Base-by-base conservation (phyloP, 108 stramenopile species). In the Conticribra guillardii region DNA sequence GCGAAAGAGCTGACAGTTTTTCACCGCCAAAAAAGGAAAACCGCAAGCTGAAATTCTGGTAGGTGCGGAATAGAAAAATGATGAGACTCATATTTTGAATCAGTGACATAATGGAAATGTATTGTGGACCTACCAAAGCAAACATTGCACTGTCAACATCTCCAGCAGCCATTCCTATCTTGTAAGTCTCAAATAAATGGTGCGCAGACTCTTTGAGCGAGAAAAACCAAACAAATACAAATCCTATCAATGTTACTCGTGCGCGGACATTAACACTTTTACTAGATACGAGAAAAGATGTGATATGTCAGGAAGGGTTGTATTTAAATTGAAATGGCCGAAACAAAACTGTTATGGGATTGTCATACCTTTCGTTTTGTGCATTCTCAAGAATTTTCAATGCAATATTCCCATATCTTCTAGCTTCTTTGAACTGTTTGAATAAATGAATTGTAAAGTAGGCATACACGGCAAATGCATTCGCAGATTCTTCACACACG, bases 21-120 rank as follows among this genome's bases (percentile, higher is more conserved):
- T 69, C 68, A 23, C 68, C 68, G 0, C 50, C 55, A 28, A 57
- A 48, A 11, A 69, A 24, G 2, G 44, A 31, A 44, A 26, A 69
- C 46, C 55, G 26, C 24, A 29, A 59, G n/a, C n/a, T 56, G 45
- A 32, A 5, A 59, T 47, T n/a, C 27, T 4, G n/a, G 11, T 41
- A 41, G 11, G 8, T 41, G 5, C 8, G 5, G 37, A 11, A 5
- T 41, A 41, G 11, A n/a, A n/a, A n/a, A n/a, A n/a, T n/a, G n/a
- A n/a, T n/a, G n/a, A n/a, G n/a, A n/a, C n/a, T n/a, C n/a, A n/a
- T n/a, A n/a, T n/a, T n/a, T n/a, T n/a, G n/a, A n/a, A n/a, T n/a
- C n/a, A n/a, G n/a, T n/a, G n/a, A n/a, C n/a, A n/a, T n/a, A n/a
- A n/a, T n/a, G n/a, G n/a, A n/a, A n/a, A n/a, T n/a, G n/a, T n/a